Evolutionary conservation across 2,329 filamentous ascomycete genomes (phyloP).

Genomic region (Trichoderma sp.): DNA sequence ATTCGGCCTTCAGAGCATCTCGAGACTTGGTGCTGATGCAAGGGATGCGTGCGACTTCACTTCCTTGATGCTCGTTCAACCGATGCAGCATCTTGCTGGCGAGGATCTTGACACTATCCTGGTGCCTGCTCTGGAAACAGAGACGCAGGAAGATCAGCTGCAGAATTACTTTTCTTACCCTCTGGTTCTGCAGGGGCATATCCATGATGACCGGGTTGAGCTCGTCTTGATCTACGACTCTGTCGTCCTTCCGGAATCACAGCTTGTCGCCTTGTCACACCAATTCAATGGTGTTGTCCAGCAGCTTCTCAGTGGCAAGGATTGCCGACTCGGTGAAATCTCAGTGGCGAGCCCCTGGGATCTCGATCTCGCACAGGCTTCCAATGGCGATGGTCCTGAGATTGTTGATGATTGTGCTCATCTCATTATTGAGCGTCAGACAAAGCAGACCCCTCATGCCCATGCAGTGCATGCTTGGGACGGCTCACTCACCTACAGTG

Average conservation of each 20-base stretch:
- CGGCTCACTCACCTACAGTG: conserved; percentile 29
- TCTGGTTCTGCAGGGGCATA: conserved; percentile 20
- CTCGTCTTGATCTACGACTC: conserved; percentile 24
- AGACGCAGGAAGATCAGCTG: background rate
- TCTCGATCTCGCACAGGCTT: conserved; percentile 9
- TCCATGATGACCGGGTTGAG: conserved; percentile 1
- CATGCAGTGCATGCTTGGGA: conserved; percentile 32
- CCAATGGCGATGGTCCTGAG: conserved; percentile 14
- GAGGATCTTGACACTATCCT: conserved; percentile 12
- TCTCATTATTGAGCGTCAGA: conserved; percentile 8
- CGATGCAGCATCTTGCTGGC: conserved; percentile 15
- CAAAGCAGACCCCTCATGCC: background rate
- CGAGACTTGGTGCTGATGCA: conserved; percentile 2
- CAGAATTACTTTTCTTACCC: conserved; percentile 25
- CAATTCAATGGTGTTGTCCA: conserved; percentile 24
- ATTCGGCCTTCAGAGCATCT: conserved; percentile 24
- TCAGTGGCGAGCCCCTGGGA: conserved; percentile 24
- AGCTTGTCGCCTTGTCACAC: conserved; percentile 11
- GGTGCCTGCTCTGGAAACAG: conserved; percentile 1
- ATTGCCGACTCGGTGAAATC: conserved; percentile 1
- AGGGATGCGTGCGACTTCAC: conserved; percentile 25
- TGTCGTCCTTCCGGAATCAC: background rate
- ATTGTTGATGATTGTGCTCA: conserved; percentile 19
- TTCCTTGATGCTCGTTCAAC: conserved; percentile 21
- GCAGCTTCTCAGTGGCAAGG: conserved; percentile 7